Evolutionary conservation across 2,329 filamentous ascomycete species (phyloP).

Genomic region (Aureobasidium zeae): DNA sequence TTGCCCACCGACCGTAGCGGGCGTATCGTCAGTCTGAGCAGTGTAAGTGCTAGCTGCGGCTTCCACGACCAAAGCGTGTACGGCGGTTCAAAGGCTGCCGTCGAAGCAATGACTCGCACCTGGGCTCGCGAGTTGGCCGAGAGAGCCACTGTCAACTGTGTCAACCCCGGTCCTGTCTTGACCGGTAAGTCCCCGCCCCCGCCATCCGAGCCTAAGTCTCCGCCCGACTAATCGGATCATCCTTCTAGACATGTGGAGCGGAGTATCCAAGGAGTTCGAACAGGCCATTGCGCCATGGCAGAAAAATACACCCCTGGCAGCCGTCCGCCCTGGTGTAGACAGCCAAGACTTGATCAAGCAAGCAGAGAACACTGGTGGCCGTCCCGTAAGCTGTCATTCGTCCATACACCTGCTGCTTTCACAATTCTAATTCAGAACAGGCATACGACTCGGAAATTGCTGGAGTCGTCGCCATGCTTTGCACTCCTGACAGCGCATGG

Average conservation of each 20-base stretch:
- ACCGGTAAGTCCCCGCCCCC: slow-evolving; percentile 51
- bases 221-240: neutral
- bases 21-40: slow-evolving; percentile 53
- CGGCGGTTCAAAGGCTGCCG: slow-evolving; percentile 56
- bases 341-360: slow-evolving; percentile 44
- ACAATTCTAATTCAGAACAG: slow-evolving; percentile 12
- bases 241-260: slow-evolving; percentile 47
- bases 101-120: slow-evolving; percentile 60
- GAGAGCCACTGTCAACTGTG: slow-evolving; percentile 53
- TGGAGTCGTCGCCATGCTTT: slow-evolving; percentile 68
- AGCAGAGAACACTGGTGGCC: slow-evolving; percentile 41
- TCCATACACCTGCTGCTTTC: slow-evolving; percentile 31
- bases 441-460: slow-evolving; percentile 64
- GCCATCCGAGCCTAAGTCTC: too few relatives aligned
- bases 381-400: slow-evolving; percentile 37
- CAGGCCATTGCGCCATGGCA: slow-evolving; percentile 51
- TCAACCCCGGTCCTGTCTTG: slow-evolving; percentile 57
- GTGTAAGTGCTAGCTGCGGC: slow-evolving; percentile 49
- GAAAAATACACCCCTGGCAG: slow-evolving; percentile 55
- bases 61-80: slow-evolving; percentile 53
- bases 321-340: slow-evolving; percentile 53
- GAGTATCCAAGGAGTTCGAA: slow-evolving; percentile 49
- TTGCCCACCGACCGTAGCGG: slow-evolving; percentile 59
- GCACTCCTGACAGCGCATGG: slow-evolving; percentile 62
- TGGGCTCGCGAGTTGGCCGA: slow-evolving; percentile 57